Evolutionary conservation across 257 asterid genomes (phyloP).

Genomic region (Solanum chilense): DNA sequence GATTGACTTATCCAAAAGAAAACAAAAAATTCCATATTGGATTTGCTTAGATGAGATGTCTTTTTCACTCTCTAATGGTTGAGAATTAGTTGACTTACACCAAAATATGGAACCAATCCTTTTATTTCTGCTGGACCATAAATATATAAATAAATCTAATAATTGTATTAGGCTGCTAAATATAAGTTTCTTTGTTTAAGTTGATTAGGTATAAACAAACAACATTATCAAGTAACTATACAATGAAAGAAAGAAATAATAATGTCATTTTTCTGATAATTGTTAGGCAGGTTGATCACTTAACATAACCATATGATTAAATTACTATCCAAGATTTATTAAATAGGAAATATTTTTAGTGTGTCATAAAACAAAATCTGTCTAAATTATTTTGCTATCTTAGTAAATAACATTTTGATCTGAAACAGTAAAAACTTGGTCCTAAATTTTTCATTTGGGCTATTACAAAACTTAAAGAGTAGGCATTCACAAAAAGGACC

Average conservation of each 20-base stretch:
- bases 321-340: not conserved
- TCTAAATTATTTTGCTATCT: not conserved
- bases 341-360: not conserved
- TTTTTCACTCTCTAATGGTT: not conserved
- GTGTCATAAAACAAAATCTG: not conserved
- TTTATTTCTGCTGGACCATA: not conserved
- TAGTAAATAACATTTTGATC: not conserved
- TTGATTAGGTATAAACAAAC: not conserved
- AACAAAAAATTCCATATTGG: not conserved
- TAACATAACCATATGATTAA: not conserved
- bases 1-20: not conserved
- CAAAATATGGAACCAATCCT: not conserved
- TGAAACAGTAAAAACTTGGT: not conserved
- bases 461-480: not conserved
- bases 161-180: not conserved
- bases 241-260: not conserved
- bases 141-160: not conserved
- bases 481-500: not conserved
- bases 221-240: not conserved
- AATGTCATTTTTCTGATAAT: not conserved
- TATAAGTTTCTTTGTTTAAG: not conserved
- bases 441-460: not conserved
- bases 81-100: not conserved
- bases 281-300: not conserved
- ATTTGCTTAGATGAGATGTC: not conserved